These are phyloP conservation scores for Cyberlindnera saturnus DNA, from an alignment of 805 yeast species.

Conservation along the genomic window DNA sequence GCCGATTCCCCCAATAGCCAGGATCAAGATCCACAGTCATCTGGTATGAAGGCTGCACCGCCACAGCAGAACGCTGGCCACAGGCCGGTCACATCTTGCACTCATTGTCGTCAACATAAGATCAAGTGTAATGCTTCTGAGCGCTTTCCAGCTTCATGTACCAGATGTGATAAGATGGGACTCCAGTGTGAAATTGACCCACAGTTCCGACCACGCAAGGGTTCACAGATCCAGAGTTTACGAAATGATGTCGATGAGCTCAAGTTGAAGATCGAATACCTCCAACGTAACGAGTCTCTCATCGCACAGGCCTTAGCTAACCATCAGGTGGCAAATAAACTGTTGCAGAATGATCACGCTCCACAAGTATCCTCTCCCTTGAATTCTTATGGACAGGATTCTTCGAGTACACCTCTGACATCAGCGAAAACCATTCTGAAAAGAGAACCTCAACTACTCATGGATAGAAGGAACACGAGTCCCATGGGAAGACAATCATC, in stretches of 20 bases:
- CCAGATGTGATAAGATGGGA: conserved; percentile 75
- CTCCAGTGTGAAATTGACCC: conserved; percentile 87
- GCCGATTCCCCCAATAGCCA: conserved; percentile 7
- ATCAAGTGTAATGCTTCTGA: conserved; percentile 89
- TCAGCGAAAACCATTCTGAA: conserved; percentile 39
- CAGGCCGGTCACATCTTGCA: conserved; percentile 88
- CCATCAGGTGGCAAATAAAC: conserved; percentile 7
- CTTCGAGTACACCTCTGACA: conserved; percentile 15
- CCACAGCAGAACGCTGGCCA: conserved; percentile 45
- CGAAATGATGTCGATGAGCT: conserved; percentile 82
- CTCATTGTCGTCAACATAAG: conserved; percentile 92
- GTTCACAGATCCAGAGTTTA: conserved; percentile 79
- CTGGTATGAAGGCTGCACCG: background rate
- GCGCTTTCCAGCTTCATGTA: conserved; percentile 74
- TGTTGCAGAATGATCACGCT: conserved; percentile 10
- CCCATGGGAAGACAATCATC: conserved; percentile 21
- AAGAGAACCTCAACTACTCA: conserved; percentile 38
- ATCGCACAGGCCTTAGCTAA: conserved; percentile 54
- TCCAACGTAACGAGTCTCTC: conserved; percentile 59
- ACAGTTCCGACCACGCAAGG: conserved; percentile 84
- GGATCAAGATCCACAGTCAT: conserved; percentile 1
- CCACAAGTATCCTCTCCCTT: conserved; percentile 19
- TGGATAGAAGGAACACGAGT: conserved; percentile 25
- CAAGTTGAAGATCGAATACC: conserved; percentile 61
- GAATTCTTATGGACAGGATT: conserved; percentile 4